phyloP scores from a whole-genome alignment of 139 green algal genomes.

The Chlorella sp. region DNA sequence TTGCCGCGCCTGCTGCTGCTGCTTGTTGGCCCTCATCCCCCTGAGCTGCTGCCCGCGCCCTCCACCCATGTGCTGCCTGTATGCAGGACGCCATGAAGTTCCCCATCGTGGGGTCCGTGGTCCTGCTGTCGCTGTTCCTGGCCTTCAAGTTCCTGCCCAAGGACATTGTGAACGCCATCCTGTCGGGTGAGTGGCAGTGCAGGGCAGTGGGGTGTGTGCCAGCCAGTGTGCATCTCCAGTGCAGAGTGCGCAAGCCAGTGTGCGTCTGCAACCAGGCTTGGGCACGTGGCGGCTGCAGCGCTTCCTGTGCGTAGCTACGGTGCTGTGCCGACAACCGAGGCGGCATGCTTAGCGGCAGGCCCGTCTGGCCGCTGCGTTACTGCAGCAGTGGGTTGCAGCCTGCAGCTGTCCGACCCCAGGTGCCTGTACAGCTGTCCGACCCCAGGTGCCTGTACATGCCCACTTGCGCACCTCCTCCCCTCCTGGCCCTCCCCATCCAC shows the following conservation, averaged over 20 bases:
- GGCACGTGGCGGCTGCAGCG: no score
- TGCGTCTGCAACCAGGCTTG: no score
- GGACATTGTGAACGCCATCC: conserved; percentile 79
- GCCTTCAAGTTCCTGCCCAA: conserved; percentile 97
- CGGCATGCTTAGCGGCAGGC: no score
- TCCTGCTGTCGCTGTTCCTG: conserved; percentile 96
- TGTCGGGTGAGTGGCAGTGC: conserved; percentile 48
- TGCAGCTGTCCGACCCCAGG: no score
- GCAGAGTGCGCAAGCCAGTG: neutral
- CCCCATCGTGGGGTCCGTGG: conserved; percentile 91
- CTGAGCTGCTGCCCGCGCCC: neutral
- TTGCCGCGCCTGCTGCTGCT: neutral
- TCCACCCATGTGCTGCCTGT: neutral
- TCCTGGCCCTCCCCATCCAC: neutral
- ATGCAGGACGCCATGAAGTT: conserved; percentile 95
- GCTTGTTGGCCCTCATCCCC: no score
- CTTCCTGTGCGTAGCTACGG: no score
- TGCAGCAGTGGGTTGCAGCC: no score
- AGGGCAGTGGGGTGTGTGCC: neutral
- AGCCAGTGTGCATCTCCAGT: neutral
- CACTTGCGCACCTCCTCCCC: no score
- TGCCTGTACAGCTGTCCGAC: no score
- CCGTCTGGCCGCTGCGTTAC: no score
- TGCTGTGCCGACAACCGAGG: no score
- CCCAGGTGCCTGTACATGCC: no score